Conservation (phyloP, 768 basidiomycete species). For the Suillus paluster region DNA sequence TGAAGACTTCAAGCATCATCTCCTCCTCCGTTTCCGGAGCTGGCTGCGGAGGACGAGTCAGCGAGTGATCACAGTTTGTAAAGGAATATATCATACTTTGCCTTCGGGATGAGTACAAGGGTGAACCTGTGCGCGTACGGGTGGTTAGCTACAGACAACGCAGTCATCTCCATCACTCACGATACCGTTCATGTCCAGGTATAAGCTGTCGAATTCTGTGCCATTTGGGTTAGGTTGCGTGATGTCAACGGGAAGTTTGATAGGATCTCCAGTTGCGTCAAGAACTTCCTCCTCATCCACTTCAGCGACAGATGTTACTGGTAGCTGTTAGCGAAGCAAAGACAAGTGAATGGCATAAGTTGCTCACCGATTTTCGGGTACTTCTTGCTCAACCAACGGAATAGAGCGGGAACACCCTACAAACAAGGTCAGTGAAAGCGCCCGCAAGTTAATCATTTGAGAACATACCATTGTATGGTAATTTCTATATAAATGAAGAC, state of each 20-base stretch:
- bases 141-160: conserved; percentile 7
- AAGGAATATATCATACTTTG: conserved; percentile 54
- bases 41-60: conserved; percentile 53
- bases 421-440: conserved; percentile 7
- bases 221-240: conserved; percentile 90
- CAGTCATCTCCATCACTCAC: conserved; percentile 47
- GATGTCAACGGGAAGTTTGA: conserved; percentile 81
- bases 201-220: conserved; percentile 93
- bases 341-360: neutral
- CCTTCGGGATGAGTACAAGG: conserved; percentile 99
- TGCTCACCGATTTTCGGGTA: conserved; percentile 93
- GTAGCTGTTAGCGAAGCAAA: conserved; percentile 5
- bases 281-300: conserved; percentile 78
- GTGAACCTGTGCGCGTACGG: conserved; percentile 66
- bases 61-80: neutral
- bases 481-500: neutral
- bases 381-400: conserved; percentile 98
- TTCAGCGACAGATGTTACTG: conserved; percentile 81
- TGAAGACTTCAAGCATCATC: conserved; percentile 98
- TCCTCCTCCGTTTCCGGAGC: conserved; percentile 98
- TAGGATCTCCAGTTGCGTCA: conserved; percentile 66
- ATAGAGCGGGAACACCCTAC: conserved; percentile 96
- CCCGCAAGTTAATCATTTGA: neutral
- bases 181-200: conserved; percentile 99
- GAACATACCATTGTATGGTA: neutral